phyloP scores from a whole-genome alignment of 2,329 filamentous ascomycete species.

The Penicillium sp. region DNA sequence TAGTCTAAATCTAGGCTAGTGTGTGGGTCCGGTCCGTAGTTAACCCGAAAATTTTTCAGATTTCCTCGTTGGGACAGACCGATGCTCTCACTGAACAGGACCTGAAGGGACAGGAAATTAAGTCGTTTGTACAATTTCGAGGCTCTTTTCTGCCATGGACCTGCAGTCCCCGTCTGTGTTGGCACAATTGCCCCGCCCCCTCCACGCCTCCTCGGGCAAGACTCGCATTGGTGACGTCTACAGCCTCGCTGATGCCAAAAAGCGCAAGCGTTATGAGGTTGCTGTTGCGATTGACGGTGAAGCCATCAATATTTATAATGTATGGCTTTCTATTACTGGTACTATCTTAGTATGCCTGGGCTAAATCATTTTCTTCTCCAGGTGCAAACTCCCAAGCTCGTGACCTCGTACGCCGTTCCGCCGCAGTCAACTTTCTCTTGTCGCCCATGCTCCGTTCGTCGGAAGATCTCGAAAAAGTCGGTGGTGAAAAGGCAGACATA shows the following conservation, averaged over 20 bases:
- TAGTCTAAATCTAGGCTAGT: constrained; percentile 13
- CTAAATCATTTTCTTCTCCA: constrained; percentile 31
- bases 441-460: constrained; percentile 59
- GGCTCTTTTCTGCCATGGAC: constrained; percentile 37
- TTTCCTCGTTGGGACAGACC: constrained; percentile 21
- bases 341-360: not conserved
- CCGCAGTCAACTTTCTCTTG: constrained; percentile 59
- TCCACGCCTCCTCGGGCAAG: constrained; percentile 42
- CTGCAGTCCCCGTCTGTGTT: constrained; percentile 45
- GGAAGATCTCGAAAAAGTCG: constrained; percentile 46
- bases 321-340: constrained; percentile 25
- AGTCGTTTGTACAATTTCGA: constrained; percentile 4
- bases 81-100: constrained; percentile 19
- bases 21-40: constrained; percentile 26
- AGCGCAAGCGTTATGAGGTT: constrained; percentile 63
- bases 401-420: constrained; percentile 62
- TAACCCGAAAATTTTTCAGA: constrained; percentile 40
- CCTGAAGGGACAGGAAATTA: constrained; percentile 13
- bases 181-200: constrained; percentile 47
- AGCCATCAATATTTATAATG: constrained; percentile 63
- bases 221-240: constrained; percentile 50
- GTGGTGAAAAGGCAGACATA: constrained; percentile 57
- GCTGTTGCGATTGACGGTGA: constrained; percentile 61
- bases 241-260: constrained; percentile 56
- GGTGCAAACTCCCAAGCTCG: constrained; percentile 61